These are phyloP conservation scores for Fusarium palustre DNA, from an alignment of 2,329 filamentous ascomycete species.

Conservation along the genomic window DNA sequence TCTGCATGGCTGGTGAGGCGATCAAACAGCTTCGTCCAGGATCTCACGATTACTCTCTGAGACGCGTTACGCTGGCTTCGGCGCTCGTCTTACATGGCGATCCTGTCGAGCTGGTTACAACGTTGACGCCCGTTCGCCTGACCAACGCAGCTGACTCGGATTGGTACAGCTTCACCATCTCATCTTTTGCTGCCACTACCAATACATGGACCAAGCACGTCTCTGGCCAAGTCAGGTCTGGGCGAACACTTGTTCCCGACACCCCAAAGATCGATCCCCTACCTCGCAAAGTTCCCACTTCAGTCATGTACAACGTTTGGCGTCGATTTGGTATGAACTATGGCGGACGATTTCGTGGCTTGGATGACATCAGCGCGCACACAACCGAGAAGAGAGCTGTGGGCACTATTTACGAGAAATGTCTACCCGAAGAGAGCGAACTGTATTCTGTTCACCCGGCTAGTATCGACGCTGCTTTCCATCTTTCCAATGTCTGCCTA, in stretches of 20 bases:
- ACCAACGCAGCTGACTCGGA: conserved; percentile 6
- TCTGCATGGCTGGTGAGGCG: conserved; percentile 10
- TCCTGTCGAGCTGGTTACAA: conserved; percentile 8
- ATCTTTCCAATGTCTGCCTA: conserved; percentile 13
- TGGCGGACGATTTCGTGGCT: conserved; percentile 8
- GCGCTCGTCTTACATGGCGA: conserved; percentile 13
- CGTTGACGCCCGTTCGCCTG: conserved; percentile 6
- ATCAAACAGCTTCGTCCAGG: conserved; percentile 6
- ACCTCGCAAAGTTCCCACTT: conserved; percentile 11
- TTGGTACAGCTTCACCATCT: conserved; percentile 9
- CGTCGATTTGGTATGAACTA: conserved; percentile 14
- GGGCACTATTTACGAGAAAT: conserved; percentile 11
- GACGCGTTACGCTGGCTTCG: conserved; percentile 14
- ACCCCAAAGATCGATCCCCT: conserved; percentile 12
- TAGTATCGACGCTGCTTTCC: conserved; percentile 14
- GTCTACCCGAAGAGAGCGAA: conserved; percentile 6
- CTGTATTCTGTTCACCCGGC: conserved; percentile 10
- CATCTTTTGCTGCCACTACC: neutral
- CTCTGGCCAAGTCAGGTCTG: conserved; percentile 10
- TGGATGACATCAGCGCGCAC: conserved; percentile 10
- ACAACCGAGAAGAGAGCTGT: conserved; percentile 10
- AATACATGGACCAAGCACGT: conserved; percentile 12
- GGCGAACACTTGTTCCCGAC: neutral
- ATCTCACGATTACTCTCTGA: conserved; percentile 7
- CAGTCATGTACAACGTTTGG: conserved; percentile 15